These are phyloP conservation scores for Gonium pectorale DNA, from an alignment of 139 green algal species.

Conservation along the genomic window DNA sequence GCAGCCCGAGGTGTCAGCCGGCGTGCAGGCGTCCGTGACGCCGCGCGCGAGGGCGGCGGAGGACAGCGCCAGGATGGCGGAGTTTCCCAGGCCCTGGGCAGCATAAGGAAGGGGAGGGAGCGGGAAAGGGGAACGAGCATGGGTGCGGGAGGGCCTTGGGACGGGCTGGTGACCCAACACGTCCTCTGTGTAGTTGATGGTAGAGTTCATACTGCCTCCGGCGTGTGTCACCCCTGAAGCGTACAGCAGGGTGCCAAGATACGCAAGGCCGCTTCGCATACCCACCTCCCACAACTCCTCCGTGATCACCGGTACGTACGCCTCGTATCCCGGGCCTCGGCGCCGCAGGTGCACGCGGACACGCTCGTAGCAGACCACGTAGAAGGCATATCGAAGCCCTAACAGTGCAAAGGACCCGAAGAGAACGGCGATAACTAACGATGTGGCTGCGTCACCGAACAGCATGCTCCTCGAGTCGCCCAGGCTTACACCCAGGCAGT, in stretches of 20 bases:
- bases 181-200: no score
- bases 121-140: neutral
- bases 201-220: no score
- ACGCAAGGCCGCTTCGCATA: no score
- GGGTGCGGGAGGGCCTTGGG: no score
- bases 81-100: conserved; percentile 13
- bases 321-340: conserved; percentile 2
- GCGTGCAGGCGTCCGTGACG: neutral
- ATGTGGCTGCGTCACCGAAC: conserved; percentile 4
- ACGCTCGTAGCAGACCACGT: neutral
- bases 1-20: conserved; percentile 16
- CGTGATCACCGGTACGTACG: conserved; percentile 2
- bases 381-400: conserved; percentile 19
- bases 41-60: neutral
- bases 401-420: conserved; percentile 7
- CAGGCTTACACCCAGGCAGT: no score
- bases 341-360: neutral
- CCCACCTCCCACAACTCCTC: conserved; percentile 35
- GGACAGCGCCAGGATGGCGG: neutral
- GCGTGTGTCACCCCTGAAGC: no score
- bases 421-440: neutral
- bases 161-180: no score
- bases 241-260: no score
- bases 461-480: neutral
- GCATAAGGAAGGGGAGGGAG: neutral